A percentile compares a stretch with the other conserved stretches of the same genome.
Conservation (phyloP, 352 stramenopile species). For the Phytophthora megakarya region DNA sequence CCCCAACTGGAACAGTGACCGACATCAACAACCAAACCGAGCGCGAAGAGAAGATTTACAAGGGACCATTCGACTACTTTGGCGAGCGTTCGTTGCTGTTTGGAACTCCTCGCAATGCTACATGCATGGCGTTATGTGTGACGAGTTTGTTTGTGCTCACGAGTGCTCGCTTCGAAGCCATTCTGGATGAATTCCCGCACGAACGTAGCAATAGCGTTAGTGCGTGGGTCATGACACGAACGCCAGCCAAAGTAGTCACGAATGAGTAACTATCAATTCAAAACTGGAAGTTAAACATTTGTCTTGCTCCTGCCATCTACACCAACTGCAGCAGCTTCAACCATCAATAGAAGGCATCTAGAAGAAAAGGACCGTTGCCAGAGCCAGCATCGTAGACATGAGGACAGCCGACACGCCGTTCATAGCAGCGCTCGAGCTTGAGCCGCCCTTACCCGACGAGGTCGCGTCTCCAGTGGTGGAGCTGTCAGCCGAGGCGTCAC, state of each 20-base stretch:
- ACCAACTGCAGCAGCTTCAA: slow-evolving; percentile 12
- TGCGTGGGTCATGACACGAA: slow-evolving; percentile 68
- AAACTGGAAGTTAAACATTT: slow-evolving; percentile 24
- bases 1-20: slow-evolving; percentile 18
- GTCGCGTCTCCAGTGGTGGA: slow-evolving; percentile 32
- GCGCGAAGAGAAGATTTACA: slow-evolving; percentile 69
- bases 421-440: slow-evolving; percentile 24
- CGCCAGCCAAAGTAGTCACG: slow-evolving; percentile 3
- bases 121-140: slow-evolving; percentile 69
- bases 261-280: slow-evolving; percentile 20
- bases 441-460: slow-evolving; percentile 23
- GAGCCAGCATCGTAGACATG: slow-evolving; percentile 33
- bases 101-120: slow-evolving; percentile 68
- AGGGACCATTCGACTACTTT: slow-evolving; percentile 79
- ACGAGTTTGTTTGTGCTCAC: slow-evolving; percentile 75
- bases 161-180: slow-evolving; percentile 63
- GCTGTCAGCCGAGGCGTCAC: slow-evolving; percentile 41
- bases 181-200: slow-evolving; percentile 68
- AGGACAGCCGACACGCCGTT: slow-evolving; percentile 36
- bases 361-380: slow-evolving; percentile 34
- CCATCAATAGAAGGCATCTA: slow-evolving; percentile 26
- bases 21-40: slow-evolving; percentile 44
- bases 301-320: slow-evolving; percentile 13
- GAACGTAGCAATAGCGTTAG: slow-evolving; percentile 61
- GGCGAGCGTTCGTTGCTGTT: slow-evolving; percentile 77